Base-by-base conservation (phyloP, 2,329 filamentous ascomycete genomes). In the Rosellinia necatrix region DNA sequence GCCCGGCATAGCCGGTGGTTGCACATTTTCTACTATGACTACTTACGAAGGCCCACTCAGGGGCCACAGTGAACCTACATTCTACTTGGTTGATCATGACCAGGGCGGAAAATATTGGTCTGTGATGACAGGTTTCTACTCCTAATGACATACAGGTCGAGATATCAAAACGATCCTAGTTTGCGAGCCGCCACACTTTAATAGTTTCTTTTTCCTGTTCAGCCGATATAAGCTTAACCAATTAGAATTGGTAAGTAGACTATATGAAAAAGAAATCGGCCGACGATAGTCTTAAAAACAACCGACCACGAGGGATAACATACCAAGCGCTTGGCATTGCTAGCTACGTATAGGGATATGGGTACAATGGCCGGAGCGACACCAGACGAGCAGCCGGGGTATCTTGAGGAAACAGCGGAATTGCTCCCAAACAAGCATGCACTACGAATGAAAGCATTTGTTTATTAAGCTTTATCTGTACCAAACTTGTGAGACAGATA, bases 1-100 rank as follows among this genome's bases (percentile, higher is more conserved):
- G 15, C 34, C 27, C 25, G 19, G 32, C 35, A 47, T 48, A 47
- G 41, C 53, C 47, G 4, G 29, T 25, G 17, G 47, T 17, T 34
- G 47, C 41, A 40, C 17, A 29, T 4, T 21, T n/a, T 24, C 17
- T 19, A 22, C 2, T n/a, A 3, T 35, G 29, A 21, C 9, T 44
- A 12, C 30, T 15, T 27, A 29, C 13, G n/a, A 41, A 34, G 19
- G n/a, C 29, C 25, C 24, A 17, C 37, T 35, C 7, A 6, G 34
- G 19, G 19, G n/a, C 17, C 24, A 25, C 22, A 10, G 10, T 15
- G 25, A 15, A 38, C 32, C 10, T 34, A 35, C 13, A 17, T 38
- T 32, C 9, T 8, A 34, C 6, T 19, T 17, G 21, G 22, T 34
- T 21, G 27, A 32, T 27, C 27, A 34, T 38, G 12, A 15, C 30